A percentile compares a stretch with the other conserved stretches of the same genome.
Conservation (phyloP, 129 eudicot genomes). For the Escallonia herrerae region DNA sequence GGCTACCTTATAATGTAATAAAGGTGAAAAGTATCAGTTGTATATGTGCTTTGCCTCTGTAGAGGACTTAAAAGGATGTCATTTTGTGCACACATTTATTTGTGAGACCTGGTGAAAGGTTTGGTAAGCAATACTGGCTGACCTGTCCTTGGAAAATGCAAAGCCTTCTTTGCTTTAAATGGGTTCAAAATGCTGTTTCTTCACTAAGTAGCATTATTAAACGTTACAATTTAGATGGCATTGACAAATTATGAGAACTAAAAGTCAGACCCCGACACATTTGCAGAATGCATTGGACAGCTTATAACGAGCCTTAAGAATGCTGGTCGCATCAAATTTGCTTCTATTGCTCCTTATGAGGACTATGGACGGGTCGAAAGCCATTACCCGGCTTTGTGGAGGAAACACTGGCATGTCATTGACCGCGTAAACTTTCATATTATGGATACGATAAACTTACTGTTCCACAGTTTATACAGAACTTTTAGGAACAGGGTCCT, state of each 20-base stretch:
- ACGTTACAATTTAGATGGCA: slow-evolving; percentile 41
- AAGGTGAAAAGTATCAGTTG: too few relatives aligned
- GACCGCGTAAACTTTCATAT: slow-evolving; percentile 59
- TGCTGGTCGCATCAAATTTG: slow-evolving; percentile 24
- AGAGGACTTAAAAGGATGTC: too few relatives aligned
- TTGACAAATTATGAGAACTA: slow-evolving; percentile 54
- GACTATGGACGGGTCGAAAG: slow-evolving; percentile 34
- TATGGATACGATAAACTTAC: slow-evolving; percentile 38
- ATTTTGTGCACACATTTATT: too few relatives aligned
- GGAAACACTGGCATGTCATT: slow-evolving; percentile 35
- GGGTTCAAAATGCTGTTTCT: slow-evolving; percentile 52
- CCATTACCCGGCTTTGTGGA: slow-evolving; percentile 45
- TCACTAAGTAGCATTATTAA: slow-evolving; percentile 42
- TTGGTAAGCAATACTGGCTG: too few relatives aligned
- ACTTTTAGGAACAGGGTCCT: neutral
- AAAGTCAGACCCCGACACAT: slow-evolving; percentile 21
- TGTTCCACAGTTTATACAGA: slow-evolving; percentile 18
- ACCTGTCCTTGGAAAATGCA: neutral
- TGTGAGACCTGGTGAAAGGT: too few relatives aligned
- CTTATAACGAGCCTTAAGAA: slow-evolving; percentile 40
- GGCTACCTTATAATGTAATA: too few relatives aligned
- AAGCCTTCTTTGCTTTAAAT: slow-evolving; percentile 28
- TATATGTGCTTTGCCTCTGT: too few relatives aligned
- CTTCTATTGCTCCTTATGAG: slow-evolving; percentile 56
- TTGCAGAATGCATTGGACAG: slow-evolving; percentile 48